phyloP scores from a whole-genome alignment of 2,329 filamentous ascomycete species.

The Verticillium klebahnii region DNA sequence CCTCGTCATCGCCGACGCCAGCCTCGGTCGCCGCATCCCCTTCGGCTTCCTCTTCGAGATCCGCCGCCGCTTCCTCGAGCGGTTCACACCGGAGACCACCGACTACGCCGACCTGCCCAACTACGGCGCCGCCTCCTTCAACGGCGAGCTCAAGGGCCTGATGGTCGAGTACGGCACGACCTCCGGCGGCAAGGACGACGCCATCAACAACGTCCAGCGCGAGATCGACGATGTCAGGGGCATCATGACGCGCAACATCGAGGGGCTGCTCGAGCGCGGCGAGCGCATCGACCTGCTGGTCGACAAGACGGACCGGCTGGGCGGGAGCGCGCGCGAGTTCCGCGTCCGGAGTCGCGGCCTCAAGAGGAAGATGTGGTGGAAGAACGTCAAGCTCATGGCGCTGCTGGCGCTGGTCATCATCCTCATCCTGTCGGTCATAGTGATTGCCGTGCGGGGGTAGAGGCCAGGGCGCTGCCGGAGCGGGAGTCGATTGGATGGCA shows the following conservation, averaged over 20 bases:
- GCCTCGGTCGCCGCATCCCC: constrained; percentile 79
- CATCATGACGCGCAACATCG: constrained; percentile 95
- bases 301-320: constrained; percentile 91
- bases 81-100: constrained; percentile 60
- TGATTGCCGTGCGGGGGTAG: constrained; percentile 42
- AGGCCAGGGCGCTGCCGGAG: constrained; percentile 22
- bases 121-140: constrained; percentile 88
- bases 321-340: constrained; percentile 86
- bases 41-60: constrained; percentile 92
- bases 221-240: constrained; percentile 91
- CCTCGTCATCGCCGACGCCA: constrained; percentile 78
- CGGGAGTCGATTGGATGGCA: neutral
- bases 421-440: constrained; percentile 51
- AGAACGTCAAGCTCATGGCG: constrained; percentile 94
- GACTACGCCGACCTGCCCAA: constrained; percentile 76
- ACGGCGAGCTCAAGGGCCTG: constrained; percentile 67
- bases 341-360: constrained; percentile 79
- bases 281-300: constrained; percentile 92
- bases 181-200: constrained; percentile 70
- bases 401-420: constrained; percentile 66
- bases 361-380: constrained; percentile 98
- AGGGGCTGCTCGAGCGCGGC: constrained; percentile 80
- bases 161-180: constrained; percentile 85
- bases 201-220: constrained; percentile 73
- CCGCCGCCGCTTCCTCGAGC: constrained; percentile 76